Base-by-base conservation (phyloP, 1,139 yeast species). In the Geotrichum restrictum region DNA sequence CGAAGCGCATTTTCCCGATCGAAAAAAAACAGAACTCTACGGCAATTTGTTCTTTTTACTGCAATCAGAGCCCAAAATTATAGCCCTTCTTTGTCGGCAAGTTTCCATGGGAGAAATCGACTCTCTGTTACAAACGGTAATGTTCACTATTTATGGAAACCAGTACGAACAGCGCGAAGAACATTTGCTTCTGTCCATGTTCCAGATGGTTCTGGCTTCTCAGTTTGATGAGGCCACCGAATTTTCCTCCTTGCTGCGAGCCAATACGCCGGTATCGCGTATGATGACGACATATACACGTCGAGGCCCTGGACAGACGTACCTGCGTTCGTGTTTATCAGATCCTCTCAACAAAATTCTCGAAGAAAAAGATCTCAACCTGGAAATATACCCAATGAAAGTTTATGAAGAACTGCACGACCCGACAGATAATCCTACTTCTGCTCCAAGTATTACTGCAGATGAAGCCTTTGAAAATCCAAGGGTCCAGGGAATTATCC, bases 201-300 rank as follows among this genome's bases (percentile, higher is more conserved):
- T 72, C 52, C 74, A 70, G 55, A 66, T 65, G 10, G 75, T 72
- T 1, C 60, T 72, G 52, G 69, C 74, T 3, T 57, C 64, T 40
- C 74, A 72, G 53, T 72, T 72, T 52, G 75, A 72, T 19, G 57
- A 62, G 40, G 62, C 74, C 1, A 56, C 64, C n/a, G 74, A 72
- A 49, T 68, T 69, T 47, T 63, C 72, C 4, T 68, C 73, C 1
- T 59, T 72, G 42, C 58, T 72, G 31, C 60, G 75, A 14, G 73
- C 74, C 3, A 72, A 72, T 50, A 72, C 75, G 7, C 74, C 75
- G 3, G 74, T 69, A 1, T 69, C 75, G 2, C 63, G 75, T 48
- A 70, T 72, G 74, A 69, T 72, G 72, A 69, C 72, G n/a, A 67
- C 75, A 1, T 72, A 72, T 50, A 71, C 75, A 5, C 63, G 75